A percentile compares a stretch with the other conserved stretches of the same genome.
Conservation (phyloP, 2,329 filamentous ascomycete genomes). For the Neopestalotiopsis sp. region DNA sequence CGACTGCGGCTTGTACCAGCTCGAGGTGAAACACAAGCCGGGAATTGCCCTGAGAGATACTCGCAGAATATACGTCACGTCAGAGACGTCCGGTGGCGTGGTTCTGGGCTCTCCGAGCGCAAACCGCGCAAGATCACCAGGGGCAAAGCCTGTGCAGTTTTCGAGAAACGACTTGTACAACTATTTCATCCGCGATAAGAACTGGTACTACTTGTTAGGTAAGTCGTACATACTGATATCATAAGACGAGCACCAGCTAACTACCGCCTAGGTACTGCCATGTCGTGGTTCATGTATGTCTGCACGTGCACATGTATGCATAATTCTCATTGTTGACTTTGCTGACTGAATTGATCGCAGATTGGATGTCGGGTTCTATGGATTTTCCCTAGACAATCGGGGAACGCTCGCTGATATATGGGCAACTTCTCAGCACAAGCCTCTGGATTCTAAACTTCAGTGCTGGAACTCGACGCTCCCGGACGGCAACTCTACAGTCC, state of each 20-base stretch:
- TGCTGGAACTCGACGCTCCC: constrained; percentile 54
- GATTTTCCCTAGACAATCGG: constrained; percentile 55
- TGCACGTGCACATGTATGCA: constrained; percentile 14
- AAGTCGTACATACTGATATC: neutral
- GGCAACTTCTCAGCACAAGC: constrained; percentile 41
- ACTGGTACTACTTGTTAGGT: constrained; percentile 51
- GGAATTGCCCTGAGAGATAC: constrained; percentile 64
- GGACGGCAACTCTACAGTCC: constrained; percentile 50
- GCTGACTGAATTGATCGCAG: constrained; percentile 22
- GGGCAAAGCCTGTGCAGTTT: constrained; percentile 53
- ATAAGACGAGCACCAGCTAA: neutral
- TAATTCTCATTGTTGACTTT: too few species aligned
- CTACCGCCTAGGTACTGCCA: constrained; percentile 22
- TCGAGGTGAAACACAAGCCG: constrained; percentile 69
- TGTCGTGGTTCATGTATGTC: constrained; percentile 24
- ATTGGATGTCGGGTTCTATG: constrained; percentile 64
- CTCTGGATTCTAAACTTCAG: constrained; percentile 43
- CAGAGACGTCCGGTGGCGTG: constrained; percentile 38
- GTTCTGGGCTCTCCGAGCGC: constrained; percentile 38
- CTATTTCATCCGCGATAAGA: constrained; percentile 55
- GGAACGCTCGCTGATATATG: constrained; percentile 49
- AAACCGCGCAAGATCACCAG: constrained; percentile 27
- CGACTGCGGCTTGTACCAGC: constrained; percentile 68
- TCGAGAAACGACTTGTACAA: constrained; percentile 53
- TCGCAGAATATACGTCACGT: constrained; percentile 60